A percentile compares a stretch with the other conserved stretches of the same genome.
Evolutionary conservation across 2,329 filamentous ascomycete genomes (phyloP).

Genomic region (Cadophora luteo-olivacea): DNA sequence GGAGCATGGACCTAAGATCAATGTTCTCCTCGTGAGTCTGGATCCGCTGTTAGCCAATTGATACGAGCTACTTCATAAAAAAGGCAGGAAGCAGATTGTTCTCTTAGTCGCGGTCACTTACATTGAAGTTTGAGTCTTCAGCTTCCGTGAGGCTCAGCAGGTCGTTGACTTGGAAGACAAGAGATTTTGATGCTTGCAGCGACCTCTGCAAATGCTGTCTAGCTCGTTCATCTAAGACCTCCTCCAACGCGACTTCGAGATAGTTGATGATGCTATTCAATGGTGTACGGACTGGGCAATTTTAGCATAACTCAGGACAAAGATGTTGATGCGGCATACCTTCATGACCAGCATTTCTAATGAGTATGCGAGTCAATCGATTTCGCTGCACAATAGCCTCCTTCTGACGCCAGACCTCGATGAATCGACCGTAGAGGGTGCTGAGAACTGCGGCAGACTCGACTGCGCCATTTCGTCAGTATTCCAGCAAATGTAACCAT

Average conservation of each 20-base stretch:
- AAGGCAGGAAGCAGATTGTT: no score
- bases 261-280: slow-evolving; percentile 94
- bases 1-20: slow-evolving; percentile 28
- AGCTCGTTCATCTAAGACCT: slow-evolving; percentile 76
- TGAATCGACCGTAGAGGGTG: slow-evolving; percentile 36
- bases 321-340: slow-evolving; percentile 43
- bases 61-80: neutral
- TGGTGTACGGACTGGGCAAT: slow-evolving; percentile 65
- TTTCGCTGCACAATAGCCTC: slow-evolving; percentile 35
- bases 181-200: slow-evolving; percentile 86
- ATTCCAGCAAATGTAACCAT: neutral
- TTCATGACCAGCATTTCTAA: slow-evolving; percentile 80
- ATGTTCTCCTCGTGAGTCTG: slow-evolving; percentile 33
- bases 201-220: slow-evolving; percentile 84
- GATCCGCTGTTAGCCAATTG: neutral
- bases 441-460: slow-evolving; percentile 36
- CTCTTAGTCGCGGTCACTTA: neutral
- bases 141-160: slow-evolving; percentile 85
- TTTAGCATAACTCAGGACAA: slow-evolving; percentile 1
- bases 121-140: slow-evolving; percentile 58
- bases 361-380: slow-evolving; percentile 33
- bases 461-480: slow-evolving; percentile 18
- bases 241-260: slow-evolving; percentile 85
- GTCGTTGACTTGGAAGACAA: slow-evolving; percentile 93
- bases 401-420: slow-evolving; percentile 37